Percentiles rank a stretch among this genome's conserved stretches.
phyloP scores from a whole-genome alignment of 2,329 filamentous ascomycete genomes.

The Fragosphaeria purpurea region DNA sequence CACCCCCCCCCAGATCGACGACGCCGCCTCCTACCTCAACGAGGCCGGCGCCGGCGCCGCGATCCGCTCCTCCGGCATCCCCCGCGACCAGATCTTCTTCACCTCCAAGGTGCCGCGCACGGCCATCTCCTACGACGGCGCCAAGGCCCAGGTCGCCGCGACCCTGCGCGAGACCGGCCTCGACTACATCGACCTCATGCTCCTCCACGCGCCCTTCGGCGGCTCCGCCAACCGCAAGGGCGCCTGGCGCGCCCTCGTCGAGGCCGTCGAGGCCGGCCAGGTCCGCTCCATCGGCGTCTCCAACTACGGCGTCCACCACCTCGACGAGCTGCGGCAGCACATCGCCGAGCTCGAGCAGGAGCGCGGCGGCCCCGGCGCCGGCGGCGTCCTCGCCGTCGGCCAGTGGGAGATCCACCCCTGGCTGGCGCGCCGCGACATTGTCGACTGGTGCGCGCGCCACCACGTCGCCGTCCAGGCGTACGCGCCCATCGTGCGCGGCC shows the following conservation, averaged over 20 bases:
- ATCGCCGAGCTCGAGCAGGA: slow-evolving; percentile 52
- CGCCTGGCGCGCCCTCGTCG: slow-evolving; percentile 54
- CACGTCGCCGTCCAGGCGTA: slow-evolving; percentile 55
- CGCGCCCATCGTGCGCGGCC: slow-evolving; percentile 51
- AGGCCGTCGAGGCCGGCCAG: slow-evolving; percentile 51
- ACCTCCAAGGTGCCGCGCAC: slow-evolving; percentile 47
- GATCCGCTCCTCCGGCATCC: slow-evolving; percentile 40
- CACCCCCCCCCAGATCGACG: slow-evolving; percentile 35
- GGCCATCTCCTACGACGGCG: slow-evolving; percentile 46
- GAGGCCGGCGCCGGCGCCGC: slow-evolving; percentile 52
- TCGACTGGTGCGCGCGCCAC: slow-evolving; percentile 60
- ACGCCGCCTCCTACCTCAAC: slow-evolving; percentile 55
- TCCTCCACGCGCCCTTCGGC: slow-evolving; percentile 53
- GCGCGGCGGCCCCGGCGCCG: slow-evolving; percentile 51
- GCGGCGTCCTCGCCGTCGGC: slow-evolving; percentile 68
- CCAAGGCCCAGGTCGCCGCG: slow-evolving; percentile 52
- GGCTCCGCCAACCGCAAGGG: slow-evolving; percentile 45
- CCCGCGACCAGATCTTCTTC: slow-evolving; percentile 46
- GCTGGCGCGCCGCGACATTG: slow-evolving; percentile 70
- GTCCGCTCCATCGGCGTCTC: slow-evolving; percentile 53
- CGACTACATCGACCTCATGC: slow-evolving; percentile 57
- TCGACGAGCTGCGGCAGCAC: slow-evolving; percentile 47
- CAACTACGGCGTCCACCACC: slow-evolving; percentile 55
- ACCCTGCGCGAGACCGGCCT: slow-evolving; percentile 53
- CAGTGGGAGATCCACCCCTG: slow-evolving; percentile 90